Base-by-base conservation (phyloP, 148 eudicot genomes). In the Arbutus unedo region DNA sequence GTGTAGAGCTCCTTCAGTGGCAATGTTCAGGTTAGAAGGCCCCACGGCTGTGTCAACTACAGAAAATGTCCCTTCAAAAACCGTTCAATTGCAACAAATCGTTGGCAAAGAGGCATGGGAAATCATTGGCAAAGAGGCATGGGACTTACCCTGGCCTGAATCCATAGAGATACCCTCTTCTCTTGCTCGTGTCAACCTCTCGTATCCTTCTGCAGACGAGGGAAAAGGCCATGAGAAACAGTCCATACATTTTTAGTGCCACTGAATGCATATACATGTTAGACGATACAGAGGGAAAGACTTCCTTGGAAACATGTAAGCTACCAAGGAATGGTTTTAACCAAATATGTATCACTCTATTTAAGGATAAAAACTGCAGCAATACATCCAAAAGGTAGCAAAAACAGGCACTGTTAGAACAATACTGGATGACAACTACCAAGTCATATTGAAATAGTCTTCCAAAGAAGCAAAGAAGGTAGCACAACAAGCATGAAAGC, bases 161-260 rank as follows among this genome's bases (percentile, higher is more conserved):
- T 75, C 59, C 8, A 43, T 54, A 19, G 85, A 79, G 45, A 68
- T 70, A 71, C 86, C 84, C 41, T 84, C 88, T 72, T 86, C 89
- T 86, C 91, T 94, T 72, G 92, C 91, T 68, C 87, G 91, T 56
- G 89, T 92, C 82, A 96, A 83, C 84, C 88, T 91, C 85, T 96
- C 99, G 79, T 91, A 96, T 87, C 99, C 99, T 85, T 94, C 99
- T 96, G 86, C 23, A 86, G 56, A 66, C 19, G 60, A 78, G 81
- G 45, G 80, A 81, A 79, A 50, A 4, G 74, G 21, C 38, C 73
- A 31, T 59, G 38, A 79, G 44, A 57, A 49, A 56, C 8, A 13
- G 38, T 62, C 44, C 59, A 50, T 14, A 44, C 14, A 55, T 53
- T 67, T 43, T 21, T 49, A 77, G 8, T 13, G n/a, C 45, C 6